phyloP scores from a whole-genome alignment of 306 rosid genomes.

The Trifolium fragiferum region DNA sequence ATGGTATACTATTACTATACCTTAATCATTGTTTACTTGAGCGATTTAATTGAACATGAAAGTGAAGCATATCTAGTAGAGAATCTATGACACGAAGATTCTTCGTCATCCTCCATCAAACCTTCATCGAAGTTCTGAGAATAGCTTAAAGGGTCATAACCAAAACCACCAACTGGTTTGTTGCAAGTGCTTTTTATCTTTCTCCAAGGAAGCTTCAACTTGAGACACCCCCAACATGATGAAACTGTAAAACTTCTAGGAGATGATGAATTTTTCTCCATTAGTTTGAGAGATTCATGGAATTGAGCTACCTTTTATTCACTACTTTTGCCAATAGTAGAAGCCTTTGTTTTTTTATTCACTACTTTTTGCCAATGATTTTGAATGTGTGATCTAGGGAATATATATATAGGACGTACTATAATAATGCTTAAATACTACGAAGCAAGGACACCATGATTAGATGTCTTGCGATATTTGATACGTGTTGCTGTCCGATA shows the following conservation, averaged over 20 bases:
- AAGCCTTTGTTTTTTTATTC: slow-evolving; percentile 6
- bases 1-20: neutral
- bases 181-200: slow-evolving; percentile 38
- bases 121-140: slow-evolving; percentile 84
- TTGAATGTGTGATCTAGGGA: slow-evolving; percentile 53
- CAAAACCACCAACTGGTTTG: slow-evolving; percentile 52
- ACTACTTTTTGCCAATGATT: slow-evolving; percentile 27
- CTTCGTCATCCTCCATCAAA: slow-evolving; percentile 48
- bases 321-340: neutral
- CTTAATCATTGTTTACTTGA: slow-evolving; percentile 22
- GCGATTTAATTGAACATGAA: slow-evolving; percentile 47
- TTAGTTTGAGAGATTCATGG: slow-evolving; percentile 28
- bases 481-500: too few species aligned
- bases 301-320: slow-evolving; percentile 25
- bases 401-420: slow-evolving; percentile 24
- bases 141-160: slow-evolving; percentile 76
- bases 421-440: neutral
- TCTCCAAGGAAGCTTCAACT: slow-evolving; percentile 66
- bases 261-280: slow-evolving; percentile 54
- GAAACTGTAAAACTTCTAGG: slow-evolving; percentile 48
- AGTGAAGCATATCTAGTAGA: slow-evolving; percentile 72
- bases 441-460: too few species aligned
- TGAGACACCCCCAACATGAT: slow-evolving; percentile 70
- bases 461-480: too few species aligned
- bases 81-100: slow-evolving; percentile 50